Evolutionary conservation across 2,329 filamentous ascomycete species (phyloP).

Genomic region (Tolypocladium cylindrosporum): DNA sequence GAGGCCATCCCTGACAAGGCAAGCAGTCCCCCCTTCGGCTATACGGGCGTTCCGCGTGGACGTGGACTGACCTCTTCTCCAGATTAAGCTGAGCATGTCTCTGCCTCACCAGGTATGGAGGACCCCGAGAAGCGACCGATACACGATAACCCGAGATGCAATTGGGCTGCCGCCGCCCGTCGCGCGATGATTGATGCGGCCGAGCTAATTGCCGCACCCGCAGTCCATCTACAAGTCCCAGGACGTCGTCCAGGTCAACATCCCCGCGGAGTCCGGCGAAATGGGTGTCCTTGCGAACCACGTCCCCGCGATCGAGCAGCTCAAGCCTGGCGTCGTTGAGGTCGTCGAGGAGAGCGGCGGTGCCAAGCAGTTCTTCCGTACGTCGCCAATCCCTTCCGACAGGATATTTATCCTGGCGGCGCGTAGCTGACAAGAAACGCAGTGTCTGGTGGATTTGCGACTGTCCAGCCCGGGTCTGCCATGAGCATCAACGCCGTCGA

Average conservation of each 20-base stretch:
- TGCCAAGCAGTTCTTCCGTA: slow-evolving; percentile 98
- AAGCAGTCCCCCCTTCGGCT: slow-evolving; percentile 21
- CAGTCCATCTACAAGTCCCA: slow-evolving; percentile 62
- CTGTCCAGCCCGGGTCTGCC: slow-evolving; percentile 88
- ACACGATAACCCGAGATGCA: slow-evolving; percentile 13
- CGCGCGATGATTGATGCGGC: slow-evolving; percentile 10
- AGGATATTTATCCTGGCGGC: neutral
- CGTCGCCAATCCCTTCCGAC: slow-evolving; percentile 25
- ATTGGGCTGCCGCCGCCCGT: slow-evolving; percentile 14
- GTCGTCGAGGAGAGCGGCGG: slow-evolving; percentile 85
- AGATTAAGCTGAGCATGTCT: slow-evolving; percentile 96
- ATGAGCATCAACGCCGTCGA: slow-evolving; percentile 98
- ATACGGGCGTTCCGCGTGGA: slow-evolving; percentile 4
- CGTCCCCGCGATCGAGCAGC: slow-evolving; percentile 96
- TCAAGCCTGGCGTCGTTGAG: slow-evolving; percentile 93
- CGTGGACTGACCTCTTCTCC: slow-evolving; percentile 14
- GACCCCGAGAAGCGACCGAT: slow-evolving; percentile 7
- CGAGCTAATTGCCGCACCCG: slow-evolving; percentile 41
- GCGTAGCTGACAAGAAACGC: slow-evolving; percentile 6
- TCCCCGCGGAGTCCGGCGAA: slow-evolving; percentile 93
- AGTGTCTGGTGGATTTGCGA: slow-evolving; percentile 96
- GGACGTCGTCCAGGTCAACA: slow-evolving; percentile 89
- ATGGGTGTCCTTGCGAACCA: slow-evolving; percentile 99
- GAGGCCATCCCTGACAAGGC: slow-evolving; percentile 78
- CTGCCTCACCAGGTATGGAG: slow-evolving; percentile 92